A percentile compares a stretch with the other conserved stretches of the same genome.
Conservation (phyloP, 148 eudicot species). For the Arctostaphylos glauca region DNA sequence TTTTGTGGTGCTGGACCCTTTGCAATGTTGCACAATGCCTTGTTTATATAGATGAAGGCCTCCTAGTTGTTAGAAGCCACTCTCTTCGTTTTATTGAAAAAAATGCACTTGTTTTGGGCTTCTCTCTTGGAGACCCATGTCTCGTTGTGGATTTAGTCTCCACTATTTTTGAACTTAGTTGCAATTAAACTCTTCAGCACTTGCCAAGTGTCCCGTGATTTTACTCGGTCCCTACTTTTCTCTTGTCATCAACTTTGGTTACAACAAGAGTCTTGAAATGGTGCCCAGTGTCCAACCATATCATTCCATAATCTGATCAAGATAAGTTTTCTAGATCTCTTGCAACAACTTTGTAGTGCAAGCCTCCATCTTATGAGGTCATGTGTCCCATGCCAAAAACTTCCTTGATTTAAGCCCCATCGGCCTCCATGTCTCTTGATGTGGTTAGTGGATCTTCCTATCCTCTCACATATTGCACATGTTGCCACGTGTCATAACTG, state of each 20-base stretch:
- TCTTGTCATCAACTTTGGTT: background rate
- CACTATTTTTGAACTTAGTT: background rate
- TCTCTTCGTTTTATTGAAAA: background rate
- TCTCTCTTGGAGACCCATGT: background rate
- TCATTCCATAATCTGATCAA: background rate
- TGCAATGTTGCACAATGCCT: background rate
- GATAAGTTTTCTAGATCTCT: background rate
- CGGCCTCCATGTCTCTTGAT: no score
- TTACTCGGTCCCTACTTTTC: background rate
- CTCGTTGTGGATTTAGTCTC: background rate
- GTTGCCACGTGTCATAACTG: no score
- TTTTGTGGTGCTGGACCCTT: background rate
- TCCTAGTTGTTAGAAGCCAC: slow-evolving; percentile 2
- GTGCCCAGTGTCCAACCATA: background rate
- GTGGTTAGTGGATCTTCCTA: no score
- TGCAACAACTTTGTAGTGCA: background rate
- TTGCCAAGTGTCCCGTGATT: background rate
- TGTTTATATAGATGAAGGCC: background rate
- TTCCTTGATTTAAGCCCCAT: background rate
- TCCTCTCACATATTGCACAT: no score
- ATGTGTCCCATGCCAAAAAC: background rate
- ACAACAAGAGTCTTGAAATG: background rate
- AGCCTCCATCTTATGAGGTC: background rate
- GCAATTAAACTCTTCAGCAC: background rate
- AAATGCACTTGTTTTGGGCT: background rate